phyloP scores from a whole-genome alignment of 1,139 yeast species.

The Suhomyces coccinellae region DNA sequence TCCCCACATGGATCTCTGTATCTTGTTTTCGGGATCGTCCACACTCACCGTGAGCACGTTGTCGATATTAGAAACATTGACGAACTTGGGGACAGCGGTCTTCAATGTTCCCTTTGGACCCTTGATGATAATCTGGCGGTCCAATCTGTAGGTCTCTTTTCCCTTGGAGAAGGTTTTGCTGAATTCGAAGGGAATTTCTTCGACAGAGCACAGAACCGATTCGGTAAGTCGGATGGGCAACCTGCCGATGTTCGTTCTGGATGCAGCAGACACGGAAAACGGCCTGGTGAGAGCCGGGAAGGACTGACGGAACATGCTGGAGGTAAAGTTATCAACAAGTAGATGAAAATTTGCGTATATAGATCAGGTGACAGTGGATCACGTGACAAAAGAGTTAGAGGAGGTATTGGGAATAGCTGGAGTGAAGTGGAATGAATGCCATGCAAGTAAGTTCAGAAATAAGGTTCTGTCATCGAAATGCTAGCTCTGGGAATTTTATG shows the following conservation, averaged over 20 bases:
- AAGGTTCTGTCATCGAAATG: too few species aligned
- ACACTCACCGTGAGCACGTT: slow-evolving; percentile 56
- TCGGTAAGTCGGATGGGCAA: slow-evolving; percentile 37
- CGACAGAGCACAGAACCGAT: slow-evolving; percentile 35
- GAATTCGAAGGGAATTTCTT: slow-evolving; percentile 44
- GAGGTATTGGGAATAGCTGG: not conserved
- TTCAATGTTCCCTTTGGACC: slow-evolving; percentile 81
- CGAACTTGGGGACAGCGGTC: slow-evolving; percentile 72
- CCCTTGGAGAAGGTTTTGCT: slow-evolving; percentile 70
- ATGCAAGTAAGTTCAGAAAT: not conserved
- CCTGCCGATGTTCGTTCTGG: slow-evolving; percentile 44
- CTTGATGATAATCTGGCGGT: slow-evolving; percentile 60
- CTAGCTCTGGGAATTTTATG: too few species aligned
- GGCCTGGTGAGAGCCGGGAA: slow-evolving; percentile 14
- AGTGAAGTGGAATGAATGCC: not conserved
- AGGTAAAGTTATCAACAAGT: not conserved
- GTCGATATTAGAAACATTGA: slow-evolving; percentile 39
- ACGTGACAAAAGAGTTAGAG: not conserved
- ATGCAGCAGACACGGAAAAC: slow-evolving; percentile 29
- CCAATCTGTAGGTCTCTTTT: slow-evolving; percentile 55
- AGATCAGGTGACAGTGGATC: not conserved
- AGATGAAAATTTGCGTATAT: slow-evolving; percentile 5
- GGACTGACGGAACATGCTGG: slow-evolving; percentile 9
- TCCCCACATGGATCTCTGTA: slow-evolving; percentile 94
- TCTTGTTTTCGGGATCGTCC: slow-evolving; percentile 54